Evolutionary conservation across 352 stramenopile genomes (phyloP).

Genomic region (Achlya hypogyna): DNA sequence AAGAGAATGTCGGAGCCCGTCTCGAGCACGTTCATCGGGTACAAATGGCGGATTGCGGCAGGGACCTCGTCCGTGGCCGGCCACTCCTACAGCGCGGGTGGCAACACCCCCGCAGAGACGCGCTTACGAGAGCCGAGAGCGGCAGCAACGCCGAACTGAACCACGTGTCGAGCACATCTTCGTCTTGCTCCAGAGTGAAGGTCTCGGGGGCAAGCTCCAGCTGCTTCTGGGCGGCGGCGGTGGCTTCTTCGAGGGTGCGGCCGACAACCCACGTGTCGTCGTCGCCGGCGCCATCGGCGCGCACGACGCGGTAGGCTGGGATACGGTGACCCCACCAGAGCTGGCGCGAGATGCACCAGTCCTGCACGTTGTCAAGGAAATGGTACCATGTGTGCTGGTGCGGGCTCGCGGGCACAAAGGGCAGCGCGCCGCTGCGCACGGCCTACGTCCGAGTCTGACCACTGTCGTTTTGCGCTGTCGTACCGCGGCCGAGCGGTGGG

Average conservation of each 20-base stretch:
- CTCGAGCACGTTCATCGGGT: conserved; percentile 94
- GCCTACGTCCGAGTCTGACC: conserved; percentile 5
- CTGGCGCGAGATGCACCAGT: conserved; percentile 99
- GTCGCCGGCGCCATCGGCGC: conserved; percentile 55
- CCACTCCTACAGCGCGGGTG: conserved; percentile 77
- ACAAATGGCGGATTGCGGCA: conserved; percentile 83
- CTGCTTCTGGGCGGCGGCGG: conserved; percentile 70
- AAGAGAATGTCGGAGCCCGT: conserved; percentile 99
- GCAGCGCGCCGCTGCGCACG: conserved; percentile 75
- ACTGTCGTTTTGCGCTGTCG: not conserved
- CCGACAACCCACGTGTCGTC: conserved; percentile 65
- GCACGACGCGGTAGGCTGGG: conserved; percentile 88
- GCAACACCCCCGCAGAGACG: not conserved
- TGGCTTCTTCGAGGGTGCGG: conserved; percentile 79
- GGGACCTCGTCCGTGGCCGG: conserved; percentile 36
- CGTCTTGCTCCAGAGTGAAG: conserved; percentile 92
- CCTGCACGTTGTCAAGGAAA: conserved; percentile 97
- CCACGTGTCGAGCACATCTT: conserved; percentile 99
- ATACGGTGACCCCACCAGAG: conserved; percentile 99
- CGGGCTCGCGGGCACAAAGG: conserved; percentile 53
- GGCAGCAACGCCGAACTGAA: conserved; percentile 97
- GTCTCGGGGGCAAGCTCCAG: conserved; percentile 45
- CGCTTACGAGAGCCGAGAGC: conserved; percentile 42
- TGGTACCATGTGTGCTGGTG: conserved; percentile 95
- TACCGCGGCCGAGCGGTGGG: conserved; percentile 65